Evolutionary conservation across 2,329 filamentous ascomycete genomes (phyloP), one percentile per base, ranked within the genome.

Genomic region (Fusarium cicatricum): DNA sequence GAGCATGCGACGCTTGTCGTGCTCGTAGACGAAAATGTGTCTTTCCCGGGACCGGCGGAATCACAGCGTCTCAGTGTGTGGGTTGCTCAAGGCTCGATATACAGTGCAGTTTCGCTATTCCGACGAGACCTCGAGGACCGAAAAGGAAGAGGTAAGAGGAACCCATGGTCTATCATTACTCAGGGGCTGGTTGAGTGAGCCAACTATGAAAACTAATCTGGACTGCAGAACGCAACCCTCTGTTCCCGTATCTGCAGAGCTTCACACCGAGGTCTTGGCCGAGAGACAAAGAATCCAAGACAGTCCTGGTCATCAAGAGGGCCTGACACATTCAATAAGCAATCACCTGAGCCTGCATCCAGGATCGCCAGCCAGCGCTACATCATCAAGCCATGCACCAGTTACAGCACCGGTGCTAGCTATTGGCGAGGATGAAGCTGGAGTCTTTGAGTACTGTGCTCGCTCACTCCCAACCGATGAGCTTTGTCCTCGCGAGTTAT

Each of bases 1-100:
- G 66, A 37, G 66, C 66, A 3, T 68, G 66, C 37, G 65, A 68
- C 52, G 65, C 62, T 11, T 68, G 65, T 39, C 58, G 65, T 19
- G 65, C 65, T 2, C 55, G 66, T 6, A 55, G 66, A 38, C 57
- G 66, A 17, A 68, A 65, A 46, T 68, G 66, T 26, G 51, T 60
- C 31, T 60, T 60, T 16, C 38, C 45, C n/a, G 33, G 32, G 38
- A 33, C 16, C 12, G 33, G 17, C 32, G 28, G 36, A 26, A 8
- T 26, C 17, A 15, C 28, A 17, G 37, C 17, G 45, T 33, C 45
- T 14, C 45, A 34, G n/a, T 49, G 45, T 8, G 14, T 26, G 14
- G 45, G 37, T 10, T 49, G 45, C 19, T 26, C 45, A 32, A 44
- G 16, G 5, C 38, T 17, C 34, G 28, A 44, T 36, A 36, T 51